Conservation (phyloP, 805 yeast species). For the Hanseniaspora nectarophila region DNA sequence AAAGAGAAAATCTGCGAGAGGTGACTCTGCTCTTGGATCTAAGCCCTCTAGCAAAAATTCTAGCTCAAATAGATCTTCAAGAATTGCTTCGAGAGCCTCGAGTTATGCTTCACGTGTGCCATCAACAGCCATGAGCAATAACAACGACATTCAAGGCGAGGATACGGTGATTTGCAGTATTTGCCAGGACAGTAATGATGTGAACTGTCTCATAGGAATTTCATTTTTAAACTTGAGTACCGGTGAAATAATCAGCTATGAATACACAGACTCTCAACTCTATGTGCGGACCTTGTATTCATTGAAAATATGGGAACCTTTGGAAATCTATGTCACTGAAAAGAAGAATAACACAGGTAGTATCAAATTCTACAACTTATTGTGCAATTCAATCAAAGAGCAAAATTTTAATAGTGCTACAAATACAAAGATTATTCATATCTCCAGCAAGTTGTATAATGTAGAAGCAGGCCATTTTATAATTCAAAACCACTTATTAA, state of each 20-base stretch:
- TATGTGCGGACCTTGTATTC: conserved; percentile 36
- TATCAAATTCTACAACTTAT: background rate
- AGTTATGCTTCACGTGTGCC: background rate
- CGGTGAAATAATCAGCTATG: conserved; percentile 31
- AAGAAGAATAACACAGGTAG: background rate
- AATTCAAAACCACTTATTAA: conserved; percentile 20
- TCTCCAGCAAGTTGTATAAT: conserved; percentile 22
- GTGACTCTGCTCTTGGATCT: no score
- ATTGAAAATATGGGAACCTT: conserved; percentile 28
- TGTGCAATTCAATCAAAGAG: background rate
- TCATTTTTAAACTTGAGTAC: conserved; percentile 31
- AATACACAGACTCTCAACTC: conserved; percentile 36
- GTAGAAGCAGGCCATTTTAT: conserved; percentile 21
- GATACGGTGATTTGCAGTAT: conserved; percentile 24
- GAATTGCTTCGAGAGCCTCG: background rate
- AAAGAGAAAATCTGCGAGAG: background rate
- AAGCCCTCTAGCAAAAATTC: background rate
- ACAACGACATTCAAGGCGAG: background rate
- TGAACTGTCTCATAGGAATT: conserved; percentile 30
- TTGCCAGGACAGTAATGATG: conserved; percentile 23
- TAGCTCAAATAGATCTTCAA: background rate
- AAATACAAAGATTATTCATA: background rate
- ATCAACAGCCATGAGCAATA: background rate
- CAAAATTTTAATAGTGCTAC: background rate
- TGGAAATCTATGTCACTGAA: conserved; percentile 23